These are phyloP conservation scores for Coemansia sp. DNA, from an alignment of 192 early-diverging fungal genomes.

Conservation along the genomic window DNA sequence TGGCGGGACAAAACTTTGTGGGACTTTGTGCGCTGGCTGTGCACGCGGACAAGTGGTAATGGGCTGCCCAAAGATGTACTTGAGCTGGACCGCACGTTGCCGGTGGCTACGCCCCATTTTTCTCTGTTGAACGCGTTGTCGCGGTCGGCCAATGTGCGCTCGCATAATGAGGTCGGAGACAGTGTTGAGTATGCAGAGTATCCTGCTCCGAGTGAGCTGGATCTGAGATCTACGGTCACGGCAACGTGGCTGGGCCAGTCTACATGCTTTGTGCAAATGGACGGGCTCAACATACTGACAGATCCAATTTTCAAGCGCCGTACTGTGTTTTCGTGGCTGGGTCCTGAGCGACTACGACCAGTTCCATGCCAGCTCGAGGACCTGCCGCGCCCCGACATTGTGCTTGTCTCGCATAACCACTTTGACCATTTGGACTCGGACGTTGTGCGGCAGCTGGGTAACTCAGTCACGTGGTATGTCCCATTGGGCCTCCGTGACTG, in stretches of 20 bases:
- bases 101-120: conserved; percentile 34
- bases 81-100: conserved; percentile 27
- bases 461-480: conserved; percentile 66
- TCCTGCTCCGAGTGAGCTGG: conserved; percentile 17
- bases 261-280: conserved; percentile 65
- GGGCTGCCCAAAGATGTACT: conserved; percentile 28
- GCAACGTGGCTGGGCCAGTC: conserved; percentile 67
- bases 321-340: conserved; percentile 67
- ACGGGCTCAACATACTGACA: conserved; percentile 71
- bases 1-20: conserved; percentile 56
- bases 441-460: conserved; percentile 62
- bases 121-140: conserved; percentile 27
- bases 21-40: conserved; percentile 52
- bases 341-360: conserved; percentile 67
- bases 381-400: conserved; percentile 70
- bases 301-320: conserved; percentile 77
- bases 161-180: neutral
- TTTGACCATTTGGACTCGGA: conserved; percentile 82
- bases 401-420: conserved; percentile 86
- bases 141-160: conserved; percentile 1
- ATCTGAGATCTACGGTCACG: conserved; percentile 14
- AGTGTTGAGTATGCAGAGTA: conserved; percentile 16
- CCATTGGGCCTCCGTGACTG: conserved; percentile 76
- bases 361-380: conserved; percentile 68
- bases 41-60: conserved; percentile 41